Evolutionary conservation across 192 early-diverging fungal genomes (phyloP), one percentile per base, ranked within the genome.

Genomic region (Backusella liffmaniae): DNA sequence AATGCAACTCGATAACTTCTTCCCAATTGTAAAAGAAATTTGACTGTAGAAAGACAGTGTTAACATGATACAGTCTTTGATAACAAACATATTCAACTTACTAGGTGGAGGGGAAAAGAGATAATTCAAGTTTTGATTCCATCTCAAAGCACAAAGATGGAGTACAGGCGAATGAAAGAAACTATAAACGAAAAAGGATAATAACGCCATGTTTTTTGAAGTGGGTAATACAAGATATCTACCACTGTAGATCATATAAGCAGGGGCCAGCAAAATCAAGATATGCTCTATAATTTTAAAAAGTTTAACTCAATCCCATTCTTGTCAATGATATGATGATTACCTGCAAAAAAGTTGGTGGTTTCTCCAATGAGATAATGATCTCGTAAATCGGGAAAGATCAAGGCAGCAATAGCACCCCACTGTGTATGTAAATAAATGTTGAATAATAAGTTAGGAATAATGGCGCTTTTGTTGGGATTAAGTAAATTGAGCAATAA

Each of bases 401-500:
- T 44, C 69, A 87, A 75, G 0, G 88, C 86, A 68, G 82, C 77
- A 66, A 88, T 81, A 42, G 79, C 84, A 26, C 88, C 86, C 88
- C 88, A 89, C 72, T 85, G 80, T 32, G 85, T 89, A 46, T 87
- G 84, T n/a, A 89, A 79, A 68, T 89, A 89, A 65, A 89, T 78
- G 44, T 89, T 89, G 65, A 89, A 77, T n/a, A 85, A 66, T 34
- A 88, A 23, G 44, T 86, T 79, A 3, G 68, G 68, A 26, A 76
- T 41, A 10, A 80, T 62, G 26, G 84, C 83, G 26, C 77, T 76
- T 73, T 83, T 88, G 35, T 76, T 23, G 49, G 82, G 82, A 49
- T 83, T 84, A 5, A 74, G 30, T 79, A 88, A 66, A 73, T 80
- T 83, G 21, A 74, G 8, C 44, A 88, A 77, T 67, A 89, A 59